Percentiles rank a stretch among this genome's conserved stretches.
phyloP scores from a whole-genome alignment of 2,329 filamentous ascomycete genomes.

The Trichoderma breve region DNA sequence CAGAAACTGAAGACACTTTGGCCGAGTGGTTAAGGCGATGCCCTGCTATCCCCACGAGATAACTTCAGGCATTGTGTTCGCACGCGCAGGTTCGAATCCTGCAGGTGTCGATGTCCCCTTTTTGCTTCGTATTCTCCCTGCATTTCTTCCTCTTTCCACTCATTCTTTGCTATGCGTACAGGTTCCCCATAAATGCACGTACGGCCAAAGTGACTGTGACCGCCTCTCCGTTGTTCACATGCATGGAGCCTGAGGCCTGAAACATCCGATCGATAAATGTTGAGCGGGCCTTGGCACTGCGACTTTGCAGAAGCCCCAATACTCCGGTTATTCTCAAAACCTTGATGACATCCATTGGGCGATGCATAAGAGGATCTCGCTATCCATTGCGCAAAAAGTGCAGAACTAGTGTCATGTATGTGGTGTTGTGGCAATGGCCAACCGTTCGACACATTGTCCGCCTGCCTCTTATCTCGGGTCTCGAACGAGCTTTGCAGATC shows the following conservation, averaged over 20 bases:
- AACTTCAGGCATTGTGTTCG: slow-evolving; percentile 18
- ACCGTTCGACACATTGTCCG: background rate
- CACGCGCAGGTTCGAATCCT: slow-evolving; percentile 19
- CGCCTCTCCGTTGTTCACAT: background rate
- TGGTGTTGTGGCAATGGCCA: background rate
- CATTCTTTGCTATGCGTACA: background rate
- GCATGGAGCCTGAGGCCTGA: background rate
- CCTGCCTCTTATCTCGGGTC: background rate
- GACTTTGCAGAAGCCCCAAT: background rate
- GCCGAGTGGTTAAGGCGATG: slow-evolving; percentile 19
- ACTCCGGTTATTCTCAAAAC: background rate
- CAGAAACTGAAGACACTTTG: slow-evolving; percentile 9
- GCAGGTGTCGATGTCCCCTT: slow-evolving; percentile 6
- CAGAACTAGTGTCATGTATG: background rate
- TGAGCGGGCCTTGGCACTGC: background rate
- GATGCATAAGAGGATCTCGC: background rate
- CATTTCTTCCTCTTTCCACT: background rate
- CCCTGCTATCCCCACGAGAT: slow-evolving; percentile 7
- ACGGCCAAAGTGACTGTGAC: background rate
- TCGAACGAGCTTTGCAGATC: background rate
- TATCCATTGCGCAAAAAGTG: background rate
- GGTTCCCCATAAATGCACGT: background rate
- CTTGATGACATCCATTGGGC: background rate
- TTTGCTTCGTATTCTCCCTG: background rate
- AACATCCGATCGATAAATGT: background rate